Conservation (phyloP, 2,329 filamentous ascomycete genomes). For the Scolecobasidium constrictum region DNA sequence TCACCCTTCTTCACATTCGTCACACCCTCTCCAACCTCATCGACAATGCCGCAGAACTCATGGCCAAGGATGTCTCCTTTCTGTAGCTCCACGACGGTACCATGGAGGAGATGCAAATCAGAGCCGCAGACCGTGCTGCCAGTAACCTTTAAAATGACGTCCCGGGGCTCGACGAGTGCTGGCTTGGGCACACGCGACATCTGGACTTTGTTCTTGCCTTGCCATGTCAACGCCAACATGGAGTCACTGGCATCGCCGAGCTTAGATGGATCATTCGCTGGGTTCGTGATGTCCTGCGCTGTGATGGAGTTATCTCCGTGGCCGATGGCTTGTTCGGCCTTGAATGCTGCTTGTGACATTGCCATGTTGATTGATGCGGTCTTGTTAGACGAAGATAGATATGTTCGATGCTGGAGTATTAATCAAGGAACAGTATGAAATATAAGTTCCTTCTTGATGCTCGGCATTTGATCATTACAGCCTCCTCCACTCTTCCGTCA, state of each 20-base stretch:
- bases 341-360: slow-evolving; percentile 54
- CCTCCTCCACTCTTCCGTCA: too few relatives aligned
- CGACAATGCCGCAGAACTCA: slow-evolving; percentile 41
- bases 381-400: too few relatives aligned
- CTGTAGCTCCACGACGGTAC: slow-evolving; percentile 35
- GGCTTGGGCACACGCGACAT: slow-evolving; percentile 57
- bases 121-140: slow-evolving; percentile 52
- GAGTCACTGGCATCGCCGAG: slow-evolving; percentile 44
- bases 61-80: slow-evolving; percentile 42
- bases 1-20: slow-evolving; percentile 33
- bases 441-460: too few relatives aligned
- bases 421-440: too few relatives aligned
- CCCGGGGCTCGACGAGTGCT: slow-evolving; percentile 57
- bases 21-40: slow-evolving; percentile 32
- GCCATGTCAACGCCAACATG: slow-evolving; percentile 77
- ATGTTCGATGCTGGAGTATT: too few relatives aligned
- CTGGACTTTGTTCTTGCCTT: slow-evolving; percentile 68
- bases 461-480: too few relatives aligned
- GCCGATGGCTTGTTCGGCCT: slow-evolving; percentile 56
- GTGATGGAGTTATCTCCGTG: slow-evolving; percentile 55
- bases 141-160: slow-evolving; percentile 73
- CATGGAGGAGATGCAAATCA: slow-evolving; percentile 47
- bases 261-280: slow-evolving; percentile 35
- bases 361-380: slow-evolving; percentile 43
- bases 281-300: slow-evolving; percentile 56